These are phyloP conservation scores for Trichoderma polysporum DNA, from an alignment of 2,329 filamentous ascomycete genomes.

Conservation along the genomic window DNA sequence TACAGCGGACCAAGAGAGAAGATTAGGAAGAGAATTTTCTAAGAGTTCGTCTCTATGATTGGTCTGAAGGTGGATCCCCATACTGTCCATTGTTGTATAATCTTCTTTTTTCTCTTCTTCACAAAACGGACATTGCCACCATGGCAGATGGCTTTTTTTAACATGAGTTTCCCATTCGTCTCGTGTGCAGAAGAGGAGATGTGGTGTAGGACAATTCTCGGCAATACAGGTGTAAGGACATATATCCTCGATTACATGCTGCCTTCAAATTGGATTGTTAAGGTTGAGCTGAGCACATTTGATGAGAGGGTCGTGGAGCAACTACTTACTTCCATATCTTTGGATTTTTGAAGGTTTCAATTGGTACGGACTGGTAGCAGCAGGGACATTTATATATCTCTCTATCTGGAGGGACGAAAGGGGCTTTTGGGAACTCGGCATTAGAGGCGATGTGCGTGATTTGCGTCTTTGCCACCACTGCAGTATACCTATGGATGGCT, in stretches of 20 bases:
- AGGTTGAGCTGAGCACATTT: background rate
- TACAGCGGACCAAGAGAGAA: background rate
- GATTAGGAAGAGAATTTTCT: background rate
- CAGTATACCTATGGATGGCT: background rate
- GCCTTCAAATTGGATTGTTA: slow-evolving; percentile 2
- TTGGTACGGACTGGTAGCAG: slow-evolving; percentile 18
- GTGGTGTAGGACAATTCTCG: slow-evolving; percentile 13
- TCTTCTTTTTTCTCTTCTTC: background rate
- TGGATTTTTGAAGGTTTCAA: background rate
- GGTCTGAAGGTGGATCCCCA: background rate
- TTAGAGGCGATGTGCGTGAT: background rate
- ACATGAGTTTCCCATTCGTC: slow-evolving; percentile 5
- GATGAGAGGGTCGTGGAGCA: background rate
- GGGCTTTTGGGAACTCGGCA: background rate
- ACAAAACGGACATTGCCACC: slow-evolving; percentile 20
- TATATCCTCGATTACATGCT: slow-evolving; percentile 21
- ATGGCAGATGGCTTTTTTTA: slow-evolving; percentile 10
- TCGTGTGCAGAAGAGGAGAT: slow-evolving; percentile 12
- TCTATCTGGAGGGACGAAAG: background rate
- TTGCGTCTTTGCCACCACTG: background rate
- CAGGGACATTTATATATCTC: slow-evolving; percentile 18
- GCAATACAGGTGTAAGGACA: slow-evolving; percentile 25
- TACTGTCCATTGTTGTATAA: background rate
- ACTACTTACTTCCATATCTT: background rate
- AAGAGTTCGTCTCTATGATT: background rate